A percentile compares a stretch with the other conserved stretches of the same genome.
Evolutionary conservation across 345 rosid species (phyloP).

Genomic region (Melaleuca alternifolia): DNA sequence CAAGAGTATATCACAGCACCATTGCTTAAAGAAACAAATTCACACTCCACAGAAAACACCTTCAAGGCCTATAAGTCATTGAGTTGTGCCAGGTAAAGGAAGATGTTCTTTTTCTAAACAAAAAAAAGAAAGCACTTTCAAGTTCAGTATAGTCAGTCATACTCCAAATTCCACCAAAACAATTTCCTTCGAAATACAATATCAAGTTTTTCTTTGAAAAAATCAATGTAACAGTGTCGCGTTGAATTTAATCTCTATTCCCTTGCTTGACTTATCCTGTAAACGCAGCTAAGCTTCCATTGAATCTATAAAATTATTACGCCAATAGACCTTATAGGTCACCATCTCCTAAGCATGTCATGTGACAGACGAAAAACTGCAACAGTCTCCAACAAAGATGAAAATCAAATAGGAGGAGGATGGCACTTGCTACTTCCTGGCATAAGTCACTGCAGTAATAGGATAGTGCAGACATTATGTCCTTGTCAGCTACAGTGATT

Average conservation of each 20-base stretch:
- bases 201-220: not conserved
- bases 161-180: not conserved
- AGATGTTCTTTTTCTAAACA: not conserved
- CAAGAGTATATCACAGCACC: not conserved
- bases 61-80: not conserved
- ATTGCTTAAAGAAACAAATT: not conserved
- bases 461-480: not conserved
- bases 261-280: not conserved
- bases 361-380: not conserved
- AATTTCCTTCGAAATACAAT: not conserved
- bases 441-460: not conserved
- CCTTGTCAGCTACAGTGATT: not conserved
- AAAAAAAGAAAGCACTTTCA: not conserved
- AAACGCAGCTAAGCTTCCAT: not conserved
- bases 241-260: not conserved
- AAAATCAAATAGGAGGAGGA: not conserved
- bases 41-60: not conserved
- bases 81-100: not conserved
- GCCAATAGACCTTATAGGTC: not conserved
- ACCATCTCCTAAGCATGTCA: not conserved
- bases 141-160: not conserved
- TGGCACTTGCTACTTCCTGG: not conserved
- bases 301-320: not conserved
- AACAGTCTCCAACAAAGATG: not conserved
- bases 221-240: not conserved